Conservation (phyloP, 2,329 filamentous ascomycete genomes). For the Hymenoscyphus linearis region DNA sequence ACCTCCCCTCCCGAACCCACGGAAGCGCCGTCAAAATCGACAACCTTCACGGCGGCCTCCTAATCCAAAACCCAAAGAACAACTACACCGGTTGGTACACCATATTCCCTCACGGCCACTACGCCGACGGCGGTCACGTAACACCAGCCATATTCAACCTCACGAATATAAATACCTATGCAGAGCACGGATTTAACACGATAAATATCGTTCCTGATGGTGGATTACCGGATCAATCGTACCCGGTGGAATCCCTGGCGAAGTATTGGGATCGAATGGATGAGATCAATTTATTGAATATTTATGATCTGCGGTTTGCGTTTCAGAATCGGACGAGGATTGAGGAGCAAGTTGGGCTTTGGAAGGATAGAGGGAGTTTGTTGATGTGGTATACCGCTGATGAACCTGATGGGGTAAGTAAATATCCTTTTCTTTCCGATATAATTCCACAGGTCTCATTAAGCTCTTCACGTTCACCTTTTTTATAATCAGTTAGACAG, state of each 20-base stretch:
- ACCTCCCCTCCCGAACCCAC: conserved; percentile 38
- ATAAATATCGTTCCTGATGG: conserved; percentile 38
- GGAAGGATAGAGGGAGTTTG: conserved; percentile 33
- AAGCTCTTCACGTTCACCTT: too few species aligned
- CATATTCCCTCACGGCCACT: conserved; percentile 43
- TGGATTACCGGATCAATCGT: conserved; percentile 35
- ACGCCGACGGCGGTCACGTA: conserved; percentile 30
- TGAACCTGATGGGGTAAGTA: conserved; percentile 38
- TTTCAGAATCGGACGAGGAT: conserved; percentile 36
- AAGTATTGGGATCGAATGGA: conserved; percentile 40
- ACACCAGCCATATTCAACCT: conserved; percentile 28
- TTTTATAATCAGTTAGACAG: too few species aligned
- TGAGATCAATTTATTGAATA: conserved; percentile 39
- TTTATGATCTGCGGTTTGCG: conserved; percentile 34
- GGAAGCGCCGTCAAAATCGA: conserved; percentile 44
- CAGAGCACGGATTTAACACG: conserved; percentile 41
- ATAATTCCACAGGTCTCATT: neutral
- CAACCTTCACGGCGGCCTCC: conserved; percentile 40
- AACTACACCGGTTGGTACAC: conserved; percentile 31
- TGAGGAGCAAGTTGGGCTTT: conserved; percentile 24
- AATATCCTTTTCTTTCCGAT: neutral
- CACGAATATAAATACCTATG: conserved; percentile 36
- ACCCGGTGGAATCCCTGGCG: conserved; percentile 33
- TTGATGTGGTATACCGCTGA: conserved; percentile 49
- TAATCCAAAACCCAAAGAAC: conserved; percentile 34